Percentiles rank a stretch among this genome's conserved stretches.
These are phyloP conservation scores for Sporothrix dimorphospora DNA, from an alignment of 2,329 filamentous ascomycete species.

Conservation along the genomic window DNA sequence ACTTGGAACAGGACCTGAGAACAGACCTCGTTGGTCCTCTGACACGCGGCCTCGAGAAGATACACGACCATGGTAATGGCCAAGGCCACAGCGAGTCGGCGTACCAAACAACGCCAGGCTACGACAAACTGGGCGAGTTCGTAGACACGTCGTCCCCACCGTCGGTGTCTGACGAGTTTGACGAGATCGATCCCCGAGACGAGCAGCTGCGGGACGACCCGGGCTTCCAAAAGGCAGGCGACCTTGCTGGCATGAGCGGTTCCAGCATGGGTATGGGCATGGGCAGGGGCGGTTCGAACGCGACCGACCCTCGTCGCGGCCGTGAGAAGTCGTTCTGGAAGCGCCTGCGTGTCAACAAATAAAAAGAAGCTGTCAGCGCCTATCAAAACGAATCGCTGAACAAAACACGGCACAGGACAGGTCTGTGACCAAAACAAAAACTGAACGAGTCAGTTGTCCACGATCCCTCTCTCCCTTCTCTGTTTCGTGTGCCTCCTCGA, in stretches of 20 bases:
- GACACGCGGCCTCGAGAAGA: slow-evolving; percentile 41
- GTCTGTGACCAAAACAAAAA: background rate
- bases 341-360: slow-evolving; percentile 35
- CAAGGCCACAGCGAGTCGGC: slow-evolving; percentile 22
- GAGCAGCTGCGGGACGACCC: slow-evolving; percentile 55
- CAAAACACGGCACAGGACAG: background rate
- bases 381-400: background rate
- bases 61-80: slow-evolving; percentile 36
- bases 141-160: slow-evolving; percentile 24
- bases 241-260: slow-evolving; percentile 2
- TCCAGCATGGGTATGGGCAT: slow-evolving; percentile 15
- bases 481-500: background rate
- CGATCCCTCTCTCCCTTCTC: background rate
- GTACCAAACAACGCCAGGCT: slow-evolving; percentile 25
- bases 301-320: slow-evolving; percentile 28
- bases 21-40: slow-evolving; percentile 39
- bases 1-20: slow-evolving; percentile 36
- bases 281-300: slow-evolving; percentile 22
- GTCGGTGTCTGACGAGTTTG: slow-evolving; percentile 38
- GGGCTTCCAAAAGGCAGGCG: slow-evolving; percentile 37
- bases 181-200: slow-evolving; percentile 50
- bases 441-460: background rate
- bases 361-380: background rate
- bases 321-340: slow-evolving; percentile 37
- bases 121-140: slow-evolving; percentile 34